Evolutionary conservation across 441 rosid genomes (phyloP).

Genomic region (Syzygium malaccense): DNA sequence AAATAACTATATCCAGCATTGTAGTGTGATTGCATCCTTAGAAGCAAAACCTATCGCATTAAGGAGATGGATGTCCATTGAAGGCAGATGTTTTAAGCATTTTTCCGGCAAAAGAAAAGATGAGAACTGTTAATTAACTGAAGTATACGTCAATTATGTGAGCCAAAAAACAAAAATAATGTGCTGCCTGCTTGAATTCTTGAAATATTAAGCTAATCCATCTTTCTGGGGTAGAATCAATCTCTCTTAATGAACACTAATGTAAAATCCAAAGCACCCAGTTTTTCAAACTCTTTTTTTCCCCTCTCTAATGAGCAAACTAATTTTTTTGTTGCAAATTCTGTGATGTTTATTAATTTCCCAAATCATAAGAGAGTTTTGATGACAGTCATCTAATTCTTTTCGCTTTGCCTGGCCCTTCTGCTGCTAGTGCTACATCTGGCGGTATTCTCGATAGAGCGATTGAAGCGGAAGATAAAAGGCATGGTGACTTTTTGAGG

Average conservation of each 20-base stretch:
- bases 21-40: background rate
- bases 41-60: background rate
- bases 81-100: background rate
- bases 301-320: background rate
- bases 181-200: background rate
- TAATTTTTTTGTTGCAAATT: background rate
- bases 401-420: background rate
- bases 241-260: background rate
- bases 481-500: constrained; percentile 84
- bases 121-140: background rate
- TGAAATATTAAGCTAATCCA: background rate
- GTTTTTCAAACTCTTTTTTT: background rate
- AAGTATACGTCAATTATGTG: background rate
- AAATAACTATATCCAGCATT: background rate
- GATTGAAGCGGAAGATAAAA: constrained; percentile 79
- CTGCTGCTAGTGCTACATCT: constrained; percentile 53
- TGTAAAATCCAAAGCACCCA: background rate
- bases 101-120: background rate
- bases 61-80: background rate
- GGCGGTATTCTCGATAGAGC: constrained; percentile 96
- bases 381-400: background rate
- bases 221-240: background rate
- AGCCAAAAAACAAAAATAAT: background rate
- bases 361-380: background rate
- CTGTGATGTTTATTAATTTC: background rate